Percentiles rank a stretch among this genome's conserved stretches.
phyloP scores from a whole-genome alignment of 2,329 filamentous ascomycete genomes.

The Biscogniauxia marginata region DNA sequence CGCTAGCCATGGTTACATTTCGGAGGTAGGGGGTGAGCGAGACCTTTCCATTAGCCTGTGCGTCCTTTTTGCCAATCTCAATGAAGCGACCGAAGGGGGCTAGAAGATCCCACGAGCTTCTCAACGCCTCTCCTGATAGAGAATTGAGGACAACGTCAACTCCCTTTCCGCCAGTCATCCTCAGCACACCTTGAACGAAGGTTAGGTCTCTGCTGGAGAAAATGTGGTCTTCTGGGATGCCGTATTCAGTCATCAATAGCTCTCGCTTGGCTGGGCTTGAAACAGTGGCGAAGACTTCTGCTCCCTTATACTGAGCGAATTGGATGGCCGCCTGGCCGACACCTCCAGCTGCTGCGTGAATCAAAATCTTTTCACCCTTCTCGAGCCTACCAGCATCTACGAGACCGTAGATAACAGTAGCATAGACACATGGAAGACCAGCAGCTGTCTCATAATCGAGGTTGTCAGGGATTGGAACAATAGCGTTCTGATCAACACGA shows the following conservation, averaged over 20 bases:
- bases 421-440: conserved; percentile 2
- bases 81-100: conserved; percentile 14
- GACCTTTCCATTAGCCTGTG: conserved; percentile 4
- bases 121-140: conserved; percentile 12
- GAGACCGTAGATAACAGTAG: conserved; percentile 7
- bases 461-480: conserved; percentile 7
- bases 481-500: background rate
- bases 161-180: conserved; percentile 7
- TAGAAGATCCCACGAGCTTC: conserved; percentile 8
- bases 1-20: background rate
- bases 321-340: conserved; percentile 14
- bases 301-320: conserved; percentile 11
- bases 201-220: conserved; percentile 17
- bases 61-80: conserved; percentile 19
- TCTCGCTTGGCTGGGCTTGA: conserved; percentile 12
- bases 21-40: conserved; percentile 1
- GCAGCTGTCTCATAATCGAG: conserved; percentile 15
- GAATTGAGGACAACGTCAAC: conserved; percentile 23
- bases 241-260: conserved; percentile 7
- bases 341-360: conserved; percentile 19
- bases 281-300: conserved; percentile 16
- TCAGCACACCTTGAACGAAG: conserved; percentile 9
- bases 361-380: conserved; percentile 13
- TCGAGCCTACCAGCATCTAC: conserved; percentile 1
- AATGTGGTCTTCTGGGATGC: conserved; percentile 12